Conservation (phyloP, 179 eudicot species). For the Heliamphora pulchella region DNA sequence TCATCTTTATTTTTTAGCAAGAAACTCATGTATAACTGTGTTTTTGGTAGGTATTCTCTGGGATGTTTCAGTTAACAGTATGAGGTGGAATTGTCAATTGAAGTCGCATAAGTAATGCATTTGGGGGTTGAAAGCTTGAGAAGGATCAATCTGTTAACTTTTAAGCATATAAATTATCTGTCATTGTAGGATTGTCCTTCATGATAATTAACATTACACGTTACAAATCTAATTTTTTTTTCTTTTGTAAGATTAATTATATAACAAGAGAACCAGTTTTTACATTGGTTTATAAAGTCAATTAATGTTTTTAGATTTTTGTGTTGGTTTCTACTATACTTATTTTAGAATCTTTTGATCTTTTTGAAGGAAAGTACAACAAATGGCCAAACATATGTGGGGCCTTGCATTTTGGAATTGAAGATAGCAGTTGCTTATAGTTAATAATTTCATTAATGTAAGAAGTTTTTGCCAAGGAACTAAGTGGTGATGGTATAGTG, state of each 20-base stretch:
- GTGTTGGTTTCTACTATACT: background rate
- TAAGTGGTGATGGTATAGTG: background rate
- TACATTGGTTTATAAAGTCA: background rate
- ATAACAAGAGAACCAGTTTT: background rate
- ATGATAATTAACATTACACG: background rate
- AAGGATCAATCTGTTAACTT: background rate
- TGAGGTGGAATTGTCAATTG: background rate
- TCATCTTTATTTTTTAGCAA: background rate
- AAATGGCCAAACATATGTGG: background rate
- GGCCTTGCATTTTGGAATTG: background rate
- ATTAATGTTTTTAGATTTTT: background rate
- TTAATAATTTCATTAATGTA: background rate
- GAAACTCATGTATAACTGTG: background rate
- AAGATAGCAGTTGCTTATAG: background rate
- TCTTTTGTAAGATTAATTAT: background rate
- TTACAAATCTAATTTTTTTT: background rate
- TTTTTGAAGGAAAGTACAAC: background rate
- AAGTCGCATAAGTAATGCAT: background rate
- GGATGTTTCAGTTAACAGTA: background rate
- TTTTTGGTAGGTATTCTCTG: background rate
- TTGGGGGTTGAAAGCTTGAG: background rate
- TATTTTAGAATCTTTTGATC: background rate
- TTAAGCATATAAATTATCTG: background rate
- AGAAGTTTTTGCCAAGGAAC: slow-evolving; percentile 4
- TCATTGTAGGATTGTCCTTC: background rate